phyloP scores from a whole-genome alignment of 768 basidiomycete genomes.

The Hericium coralloides region DNA sequence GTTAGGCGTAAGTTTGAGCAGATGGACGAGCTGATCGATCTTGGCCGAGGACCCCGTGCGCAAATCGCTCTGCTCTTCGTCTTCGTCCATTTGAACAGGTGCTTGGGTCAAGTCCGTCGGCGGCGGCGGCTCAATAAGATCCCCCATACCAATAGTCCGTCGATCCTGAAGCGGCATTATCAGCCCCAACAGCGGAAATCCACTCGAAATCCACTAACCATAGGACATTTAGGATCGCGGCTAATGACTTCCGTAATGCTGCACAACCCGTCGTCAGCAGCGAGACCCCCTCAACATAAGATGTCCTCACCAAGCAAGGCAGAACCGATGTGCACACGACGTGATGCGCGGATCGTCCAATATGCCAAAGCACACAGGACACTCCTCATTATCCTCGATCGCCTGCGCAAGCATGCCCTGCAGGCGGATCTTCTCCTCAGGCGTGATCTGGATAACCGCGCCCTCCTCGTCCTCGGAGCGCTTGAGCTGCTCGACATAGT shows the following conservation, averaged over 20 bases:
- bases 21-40: constrained; percentile 70
- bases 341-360: constrained; percentile 65
- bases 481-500: constrained; percentile 60
- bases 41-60: constrained; percentile 68
- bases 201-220: constrained; percentile 35
- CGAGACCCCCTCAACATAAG: too few relatives aligned
- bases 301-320: constrained; percentile 49
- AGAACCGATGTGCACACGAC: constrained; percentile 64
- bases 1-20: constrained; percentile 57
- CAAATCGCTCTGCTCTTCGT: constrained; percentile 26
- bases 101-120: constrained; percentile 63
- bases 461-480: constrained; percentile 23
- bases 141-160: constrained; percentile 40
- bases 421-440: constrained; percentile 45
- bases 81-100: constrained; percentile 29
- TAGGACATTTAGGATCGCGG: constrained; percentile 72
- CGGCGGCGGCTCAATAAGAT: constrained; percentile 55
- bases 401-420: constrained; percentile 52
- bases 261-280: background rate
- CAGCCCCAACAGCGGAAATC: background rate
- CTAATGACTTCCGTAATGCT: constrained; percentile 65
- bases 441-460: constrained; percentile 33
- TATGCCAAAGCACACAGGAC: constrained; percentile 62
- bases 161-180: constrained; percentile 42
- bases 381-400: constrained; percentile 78